Percentiles rank a stretch among this genome's conserved stretches.
phyloP scores from a whole-genome alignment of 2,329 filamentous ascomycete species.

The Sclerotinia spermophila region DNA sequence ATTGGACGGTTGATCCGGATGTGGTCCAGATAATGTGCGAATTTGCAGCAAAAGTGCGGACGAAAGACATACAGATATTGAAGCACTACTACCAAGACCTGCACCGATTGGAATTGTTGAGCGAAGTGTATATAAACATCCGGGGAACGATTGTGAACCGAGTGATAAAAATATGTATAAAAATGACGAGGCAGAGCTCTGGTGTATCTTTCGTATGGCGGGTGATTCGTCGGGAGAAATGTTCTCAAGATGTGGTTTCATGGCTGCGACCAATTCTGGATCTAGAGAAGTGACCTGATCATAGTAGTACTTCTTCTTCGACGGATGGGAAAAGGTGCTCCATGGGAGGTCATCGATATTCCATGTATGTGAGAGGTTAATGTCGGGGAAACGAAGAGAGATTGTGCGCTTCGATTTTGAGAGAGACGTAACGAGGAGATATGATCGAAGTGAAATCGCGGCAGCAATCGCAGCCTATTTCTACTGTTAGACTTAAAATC shows the following conservation, averaged over 20 bases:
- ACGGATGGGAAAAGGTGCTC: conserved; percentile 71
- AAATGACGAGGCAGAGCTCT: conserved; percentile 77
- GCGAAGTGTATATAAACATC: conserved; percentile 83
- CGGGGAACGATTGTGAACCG: conserved; percentile 72
- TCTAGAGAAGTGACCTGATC: conserved; percentile 83
- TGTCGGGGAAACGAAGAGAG: conserved; percentile 84
- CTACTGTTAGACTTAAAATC: neutral
- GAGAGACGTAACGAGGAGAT: conserved; percentile 90
- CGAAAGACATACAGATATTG: conserved; percentile 83
- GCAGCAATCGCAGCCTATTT: conserved; percentile 83
- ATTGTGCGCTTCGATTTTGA: conserved; percentile 90
- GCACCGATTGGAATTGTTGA: conserved; percentile 92
- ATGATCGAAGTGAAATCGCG: conserved; percentile 90
- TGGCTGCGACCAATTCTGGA: conserved; percentile 71
- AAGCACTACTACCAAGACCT: conserved; percentile 90
- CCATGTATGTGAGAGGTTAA: conserved; percentile 87
- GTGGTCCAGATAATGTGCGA: conserved; percentile 81
- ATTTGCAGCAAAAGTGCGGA: conserved; percentile 83
- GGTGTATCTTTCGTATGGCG: conserved; percentile 77
- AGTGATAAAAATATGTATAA: conserved; percentile 91
- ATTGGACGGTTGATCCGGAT: conserved; percentile 82
- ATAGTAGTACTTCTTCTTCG: conserved; percentile 94
- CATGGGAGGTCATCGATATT: conserved; percentile 90
- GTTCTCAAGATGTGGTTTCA: conserved; percentile 71
- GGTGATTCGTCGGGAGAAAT: conserved; percentile 67